Conservation (phyloP, 192 early-diverging fungal genomes). For the Backusella liffmaniae region DNA sequence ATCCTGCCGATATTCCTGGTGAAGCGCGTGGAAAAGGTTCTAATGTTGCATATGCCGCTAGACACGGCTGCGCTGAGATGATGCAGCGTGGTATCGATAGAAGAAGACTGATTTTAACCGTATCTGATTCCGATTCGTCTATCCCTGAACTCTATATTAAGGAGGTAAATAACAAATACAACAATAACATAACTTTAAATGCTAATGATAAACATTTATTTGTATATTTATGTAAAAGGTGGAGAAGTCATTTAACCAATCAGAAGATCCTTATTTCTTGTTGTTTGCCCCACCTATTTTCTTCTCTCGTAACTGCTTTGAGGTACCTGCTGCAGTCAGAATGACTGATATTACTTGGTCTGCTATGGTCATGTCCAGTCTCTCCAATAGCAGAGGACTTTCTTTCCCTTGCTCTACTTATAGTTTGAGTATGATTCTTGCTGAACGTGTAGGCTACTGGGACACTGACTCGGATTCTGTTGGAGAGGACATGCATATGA, state of each 20-base stretch:
- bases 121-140: slow-evolving; percentile 72
- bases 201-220: slow-evolving; percentile 6
- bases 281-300: slow-evolving; percentile 52
- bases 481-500: slow-evolving; percentile 85
- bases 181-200: not conserved
- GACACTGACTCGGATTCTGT: slow-evolving; percentile 74
- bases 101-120: slow-evolving; percentile 62
- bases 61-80: slow-evolving; percentile 29
- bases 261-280: slow-evolving; percentile 45
- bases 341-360: slow-evolving; percentile 78
- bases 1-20: slow-evolving; percentile 66
- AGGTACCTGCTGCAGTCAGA: slow-evolving; percentile 71
- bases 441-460: slow-evolving; percentile 71
- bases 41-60: slow-evolving; percentile 70
- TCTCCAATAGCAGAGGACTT: slow-evolving; percentile 54
- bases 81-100: slow-evolving; percentile 42
- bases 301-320: slow-evolving; percentile 60
- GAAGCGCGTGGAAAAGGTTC: slow-evolving; percentile 74
- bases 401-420: slow-evolving; percentile 79
- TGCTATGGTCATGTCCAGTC: slow-evolving; percentile 71
- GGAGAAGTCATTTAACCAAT: slow-evolving; percentile 37
- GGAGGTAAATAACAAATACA: slow-evolving; percentile 26
- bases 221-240: slow-evolving; percentile 27
- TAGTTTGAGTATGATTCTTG: slow-evolving; percentile 71
- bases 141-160: slow-evolving; percentile 72